Evolutionary conservation across 352 stramenopile genomes (phyloP).

Genomic region (Pythium chondricola): DNA sequence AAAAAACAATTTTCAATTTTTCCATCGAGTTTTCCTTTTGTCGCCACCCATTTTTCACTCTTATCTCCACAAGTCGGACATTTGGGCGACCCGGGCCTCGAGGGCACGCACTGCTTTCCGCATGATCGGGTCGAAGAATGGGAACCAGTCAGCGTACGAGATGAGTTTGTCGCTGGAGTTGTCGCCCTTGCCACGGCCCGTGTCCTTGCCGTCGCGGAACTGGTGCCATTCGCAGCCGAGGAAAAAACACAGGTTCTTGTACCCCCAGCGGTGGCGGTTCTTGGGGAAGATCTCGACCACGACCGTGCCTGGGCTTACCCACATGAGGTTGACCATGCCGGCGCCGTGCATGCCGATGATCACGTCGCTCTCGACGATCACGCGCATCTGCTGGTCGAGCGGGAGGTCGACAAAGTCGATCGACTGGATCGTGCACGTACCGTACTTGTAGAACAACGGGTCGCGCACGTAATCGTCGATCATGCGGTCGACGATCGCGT

Average conservation of each 20-base stretch:
- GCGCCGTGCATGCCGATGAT: constrained; percentile 40
- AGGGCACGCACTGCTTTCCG: not conserved
- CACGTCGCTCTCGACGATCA: constrained; percentile 25
- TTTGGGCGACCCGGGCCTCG: constrained; percentile 1
- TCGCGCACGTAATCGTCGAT: constrained; percentile 10
- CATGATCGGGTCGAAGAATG: constrained; percentile 43
- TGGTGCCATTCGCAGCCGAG: constrained; percentile 24
- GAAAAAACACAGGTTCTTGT: constrained; percentile 31
- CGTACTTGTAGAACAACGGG: constrained; percentile 9
- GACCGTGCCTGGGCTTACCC: constrained; percentile 21
- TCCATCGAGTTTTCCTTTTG: too few species aligned
- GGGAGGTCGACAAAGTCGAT: constrained; percentile 27
- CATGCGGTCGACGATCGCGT: constrained; percentile 19
- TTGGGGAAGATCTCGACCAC: constrained; percentile 34
- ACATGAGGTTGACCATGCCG: constrained; percentile 33
- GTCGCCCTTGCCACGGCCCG: constrained; percentile 16
- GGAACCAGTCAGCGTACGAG: constrained; percentile 38
- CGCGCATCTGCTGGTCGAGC: constrained; percentile 25
- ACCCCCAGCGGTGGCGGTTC: constrained; percentile 20
- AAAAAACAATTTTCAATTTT: too few species aligned
- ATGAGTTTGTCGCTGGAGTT: constrained; percentile 48
- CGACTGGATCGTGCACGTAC: constrained; percentile 22
- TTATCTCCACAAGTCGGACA: too few species aligned
- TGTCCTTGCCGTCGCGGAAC: constrained; percentile 22
- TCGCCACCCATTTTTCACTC: too few species aligned